phyloP scores from a whole-genome alignment of 768 basidiomycete species.

The Tremella mesenterica region DNA sequence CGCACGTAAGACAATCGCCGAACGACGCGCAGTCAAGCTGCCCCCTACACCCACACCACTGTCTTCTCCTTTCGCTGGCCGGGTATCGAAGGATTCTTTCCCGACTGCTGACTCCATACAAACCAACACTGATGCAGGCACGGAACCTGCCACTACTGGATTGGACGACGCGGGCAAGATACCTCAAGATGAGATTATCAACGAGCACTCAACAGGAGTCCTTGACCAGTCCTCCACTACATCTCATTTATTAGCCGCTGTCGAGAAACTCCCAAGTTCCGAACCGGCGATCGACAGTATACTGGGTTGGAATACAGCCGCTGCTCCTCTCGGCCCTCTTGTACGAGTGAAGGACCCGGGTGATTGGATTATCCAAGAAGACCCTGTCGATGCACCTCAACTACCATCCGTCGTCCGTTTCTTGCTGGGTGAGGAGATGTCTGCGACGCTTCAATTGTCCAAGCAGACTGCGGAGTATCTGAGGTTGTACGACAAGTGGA shows the following conservation, averaged over 20 bases:
- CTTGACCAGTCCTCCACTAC: no score
- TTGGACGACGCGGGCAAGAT: constrained; percentile 8
- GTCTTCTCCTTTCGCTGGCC: constrained; percentile 27
- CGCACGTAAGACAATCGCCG: constrained; percentile 25
- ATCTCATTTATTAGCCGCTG: no score
- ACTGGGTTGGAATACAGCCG: constrained; percentile 23
- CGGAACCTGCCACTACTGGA: constrained; percentile 20
- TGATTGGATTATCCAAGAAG: neutral
- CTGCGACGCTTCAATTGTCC: constrained; percentile 7
- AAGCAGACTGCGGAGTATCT: constrained; percentile 20
- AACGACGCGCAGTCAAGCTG: constrained; percentile 23
- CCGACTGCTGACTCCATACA: constrained; percentile 24
- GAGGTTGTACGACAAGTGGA: constrained; percentile 28
- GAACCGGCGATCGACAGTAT: constrained; percentile 11
- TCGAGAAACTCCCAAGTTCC: no score
- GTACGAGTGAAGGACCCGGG: neutral
- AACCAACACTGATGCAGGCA: constrained; percentile 22
- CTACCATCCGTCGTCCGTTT: neutral
- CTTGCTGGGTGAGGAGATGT: constrained; percentile 2
- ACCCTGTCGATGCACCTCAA: neutral
- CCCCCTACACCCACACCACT: constrained; percentile 21
- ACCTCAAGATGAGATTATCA: neutral
- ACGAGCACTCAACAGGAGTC: no score
- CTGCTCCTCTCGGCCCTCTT: constrained; percentile 10
- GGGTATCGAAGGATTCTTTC: constrained; percentile 14